These are phyloP conservation scores for Fremontodendron californicum DNA, from an alignment of 345 rosid genomes.

Conservation along the genomic window DNA sequence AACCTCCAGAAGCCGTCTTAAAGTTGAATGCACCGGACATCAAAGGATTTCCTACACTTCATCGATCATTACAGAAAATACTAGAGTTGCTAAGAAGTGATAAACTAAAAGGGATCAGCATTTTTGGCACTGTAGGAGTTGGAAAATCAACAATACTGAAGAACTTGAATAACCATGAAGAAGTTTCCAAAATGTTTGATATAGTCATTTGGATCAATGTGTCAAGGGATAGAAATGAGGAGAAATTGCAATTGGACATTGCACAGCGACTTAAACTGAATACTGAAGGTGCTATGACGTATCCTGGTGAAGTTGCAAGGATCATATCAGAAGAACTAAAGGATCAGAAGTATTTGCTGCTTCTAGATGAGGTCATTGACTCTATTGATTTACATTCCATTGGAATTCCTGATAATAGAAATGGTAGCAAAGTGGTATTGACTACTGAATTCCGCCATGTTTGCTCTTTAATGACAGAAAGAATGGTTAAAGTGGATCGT, in stretches of 20 bases:
- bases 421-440: conserved; percentile 7
- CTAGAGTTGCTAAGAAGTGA: not conserved
- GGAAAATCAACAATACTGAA: not conserved
- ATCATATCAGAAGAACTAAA: not conserved
- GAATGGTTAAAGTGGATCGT: not conserved
- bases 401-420: not conserved
- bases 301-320: not conserved
- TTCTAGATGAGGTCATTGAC: conserved; percentile 9
- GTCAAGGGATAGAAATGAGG: not conserved
- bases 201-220: not conserved
- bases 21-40: not conserved
- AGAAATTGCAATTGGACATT: not conserved
- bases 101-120: not conserved
- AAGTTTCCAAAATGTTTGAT: not conserved
- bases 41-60: not conserved
- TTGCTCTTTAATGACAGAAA: not conserved
- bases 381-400: not conserved
- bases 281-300: not conserved
- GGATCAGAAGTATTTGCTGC: not conserved
- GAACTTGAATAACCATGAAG: not conserved
- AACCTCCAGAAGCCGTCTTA: not conserved
- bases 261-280: not conserved
- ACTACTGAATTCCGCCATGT: conserved; percentile 5
- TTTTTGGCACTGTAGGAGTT: not conserved
- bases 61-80: not conserved